These are phyloP conservation scores for Gossypium gossypioides DNA, from an alignment of 441 rosid species.

Conservation along the genomic window DNA sequence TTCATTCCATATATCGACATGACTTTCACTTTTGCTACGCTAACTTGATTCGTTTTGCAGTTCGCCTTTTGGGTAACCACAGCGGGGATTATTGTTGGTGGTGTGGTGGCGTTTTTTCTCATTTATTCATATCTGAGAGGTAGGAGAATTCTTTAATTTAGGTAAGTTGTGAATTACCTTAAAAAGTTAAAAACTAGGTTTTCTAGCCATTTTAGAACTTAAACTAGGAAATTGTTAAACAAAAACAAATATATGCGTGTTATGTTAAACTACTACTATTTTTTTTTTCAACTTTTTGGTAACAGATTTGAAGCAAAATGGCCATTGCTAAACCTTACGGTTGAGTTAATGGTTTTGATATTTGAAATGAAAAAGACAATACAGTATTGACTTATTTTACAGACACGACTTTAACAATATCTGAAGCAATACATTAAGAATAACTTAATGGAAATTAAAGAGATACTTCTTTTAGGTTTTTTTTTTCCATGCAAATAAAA, in stretches of 20 bases:
- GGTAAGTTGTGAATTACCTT: background rate
- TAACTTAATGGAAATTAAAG: too few relatives aligned
- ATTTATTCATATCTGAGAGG: constrained; percentile 65
- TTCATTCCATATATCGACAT: background rate
- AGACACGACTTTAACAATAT: too few relatives aligned
- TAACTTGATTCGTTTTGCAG: constrained; percentile 33
- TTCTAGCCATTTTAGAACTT: background rate
- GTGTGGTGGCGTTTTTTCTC: constrained; percentile 60
- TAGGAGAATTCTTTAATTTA: constrained; percentile 56
- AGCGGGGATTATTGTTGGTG: constrained; percentile 77
- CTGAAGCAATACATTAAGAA: too few relatives aligned
- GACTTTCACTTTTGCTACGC: background rate
- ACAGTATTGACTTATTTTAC: too few relatives aligned
- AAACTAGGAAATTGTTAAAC: background rate
- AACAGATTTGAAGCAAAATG: too few relatives aligned
- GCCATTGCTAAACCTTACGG: too few relatives aligned
- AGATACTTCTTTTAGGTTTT: too few relatives aligned
- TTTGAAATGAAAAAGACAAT: too few relatives aligned
- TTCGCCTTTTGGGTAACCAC: constrained; percentile 88
- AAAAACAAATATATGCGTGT: background rate
- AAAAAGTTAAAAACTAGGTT: background rate
- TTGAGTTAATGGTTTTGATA: too few relatives aligned
- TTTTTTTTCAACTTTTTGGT: too few relatives aligned
- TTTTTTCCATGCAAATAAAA: too few relatives aligned
- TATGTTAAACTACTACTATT: too few relatives aligned